These are phyloP conservation scores for Selenicereus undatus DNA, from an alignment of 148 eudicot species.

Conservation along the genomic window DNA sequence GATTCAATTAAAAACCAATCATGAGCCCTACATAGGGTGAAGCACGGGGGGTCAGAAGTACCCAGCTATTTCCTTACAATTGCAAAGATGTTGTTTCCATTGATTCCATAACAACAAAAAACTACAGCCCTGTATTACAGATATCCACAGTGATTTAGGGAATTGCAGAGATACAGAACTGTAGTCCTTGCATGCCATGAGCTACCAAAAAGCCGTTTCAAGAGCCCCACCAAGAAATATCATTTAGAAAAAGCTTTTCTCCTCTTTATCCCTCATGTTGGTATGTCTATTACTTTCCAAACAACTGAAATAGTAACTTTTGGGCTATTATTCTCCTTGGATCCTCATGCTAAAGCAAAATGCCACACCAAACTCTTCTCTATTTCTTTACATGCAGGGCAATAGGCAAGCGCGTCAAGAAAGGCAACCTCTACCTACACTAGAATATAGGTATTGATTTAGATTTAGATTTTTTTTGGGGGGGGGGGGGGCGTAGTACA, in stretches of 20 bases:
- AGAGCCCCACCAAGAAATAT: background rate
- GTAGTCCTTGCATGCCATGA: background rate
- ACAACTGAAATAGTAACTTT: too few relatives aligned
- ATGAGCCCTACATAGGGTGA: background rate
- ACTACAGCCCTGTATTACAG: background rate
- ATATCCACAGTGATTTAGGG: background rate
- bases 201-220: background rate
- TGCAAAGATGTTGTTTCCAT: background rate
- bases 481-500: too few relatives aligned
- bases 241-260: too few relatives aligned
- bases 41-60: background rate
- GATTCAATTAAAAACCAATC: background rate
- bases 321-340: background rate
- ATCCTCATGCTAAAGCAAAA: background rate
- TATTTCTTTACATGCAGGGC: too few relatives aligned
- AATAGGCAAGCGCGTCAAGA: background rate
- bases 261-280: too few relatives aligned
- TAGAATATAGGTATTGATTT: too few relatives aligned
- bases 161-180: background rate
- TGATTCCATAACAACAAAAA: background rate
- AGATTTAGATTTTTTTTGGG: too few relatives aligned
- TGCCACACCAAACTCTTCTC: background rate
- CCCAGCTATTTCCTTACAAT: background rate
- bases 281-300: too few relatives aligned
- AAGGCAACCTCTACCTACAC: background rate